Base-by-base conservation (phyloP, 2,329 filamentous ascomycete species). In the Huntiella decipiens region DNA sequence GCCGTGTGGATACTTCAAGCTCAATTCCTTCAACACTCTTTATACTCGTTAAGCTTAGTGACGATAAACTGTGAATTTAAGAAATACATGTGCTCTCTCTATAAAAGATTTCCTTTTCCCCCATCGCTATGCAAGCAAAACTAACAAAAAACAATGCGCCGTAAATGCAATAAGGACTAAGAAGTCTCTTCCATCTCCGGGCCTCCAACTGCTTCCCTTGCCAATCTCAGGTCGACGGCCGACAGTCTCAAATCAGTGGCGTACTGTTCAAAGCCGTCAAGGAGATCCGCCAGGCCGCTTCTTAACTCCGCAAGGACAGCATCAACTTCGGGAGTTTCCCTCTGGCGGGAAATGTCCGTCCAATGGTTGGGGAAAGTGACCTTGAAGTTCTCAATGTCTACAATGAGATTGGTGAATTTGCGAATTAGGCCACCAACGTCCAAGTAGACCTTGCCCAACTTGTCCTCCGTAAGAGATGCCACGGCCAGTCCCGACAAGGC, bases 361-460 rank as follows among this genome's bases (percentile, higher is more conserved):
- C 84, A 92, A 60, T 91, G 83, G 3, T 74, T 60, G 1, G 73
- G 67, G 38, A 80, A 63, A 2, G 55, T 61, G 5, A 60, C 59
- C 52, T 76, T 68, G 56, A 92, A 85, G 1, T 58, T 62, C 55
- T 93, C 79, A 3, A 94, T 64, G 52, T 75, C 75, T 46, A 65
- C 69, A 47, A 86, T 77, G 0, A 82, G 76, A 0, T 59, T 54
- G 0, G 83, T 87, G 50, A 92, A 73, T 1, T 76, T 74, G 40
- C 79, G 73, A 43, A 95, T 74, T 47, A 93, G 78, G 42, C 63
- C 63, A 1, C 82, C 74, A 2, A 96, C 76, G 52, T 91, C 82
- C 38, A 77, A 70, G 53, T 92, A 80, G n/a, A 92, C 88, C 53
- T 83, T 82, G 11, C 88, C 88, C 56, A 77, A 91, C 40, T 71